Conservation (phyloP, 2,329 filamentous ascomycete genomes). For the Penicillium brevicompactum region DNA sequence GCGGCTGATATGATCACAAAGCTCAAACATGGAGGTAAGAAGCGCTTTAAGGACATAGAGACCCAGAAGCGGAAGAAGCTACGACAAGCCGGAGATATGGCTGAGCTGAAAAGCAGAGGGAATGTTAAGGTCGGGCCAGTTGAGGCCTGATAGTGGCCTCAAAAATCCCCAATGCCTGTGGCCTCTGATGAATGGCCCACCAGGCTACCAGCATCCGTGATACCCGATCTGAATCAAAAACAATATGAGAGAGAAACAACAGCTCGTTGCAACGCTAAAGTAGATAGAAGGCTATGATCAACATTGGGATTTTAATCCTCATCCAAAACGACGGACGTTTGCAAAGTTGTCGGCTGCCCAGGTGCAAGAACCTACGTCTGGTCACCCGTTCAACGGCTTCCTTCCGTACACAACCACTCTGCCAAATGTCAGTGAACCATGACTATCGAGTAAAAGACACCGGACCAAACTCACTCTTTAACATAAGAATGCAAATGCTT, state of each 20-base stretch:
- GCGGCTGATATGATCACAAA: constrained; percentile 93
- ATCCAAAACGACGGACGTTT: too few species aligned
- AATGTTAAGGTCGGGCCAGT: constrained; percentile 54
- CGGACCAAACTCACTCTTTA: constrained; percentile 16
- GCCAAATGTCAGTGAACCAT: neutral
- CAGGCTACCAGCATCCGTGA: too few species aligned
- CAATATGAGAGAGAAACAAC: too few species aligned
- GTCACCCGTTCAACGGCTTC: neutral
- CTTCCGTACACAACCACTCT: constrained; percentile 9
- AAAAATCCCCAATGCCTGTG: too few species aligned
- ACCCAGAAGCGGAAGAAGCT: constrained; percentile 29
- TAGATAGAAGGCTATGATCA: too few species aligned
- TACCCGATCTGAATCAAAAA: too few species aligned
- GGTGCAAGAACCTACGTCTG: neutral
- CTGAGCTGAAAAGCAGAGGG: constrained; percentile 18
- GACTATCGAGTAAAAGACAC: neutral
- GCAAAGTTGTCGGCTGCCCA: too few species aligned
- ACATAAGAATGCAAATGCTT: constrained; percentile 17
- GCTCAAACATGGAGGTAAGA: constrained; percentile 76
- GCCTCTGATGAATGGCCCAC: too few species aligned
- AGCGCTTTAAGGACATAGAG: constrained; percentile 61
- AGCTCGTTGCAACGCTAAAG: too few species aligned
- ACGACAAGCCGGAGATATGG: constrained; percentile 12
- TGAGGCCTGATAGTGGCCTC: constrained; percentile 10
- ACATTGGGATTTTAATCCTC: too few species aligned